A percentile compares a stretch with the other conserved stretches of the same genome.
Evolutionary conservation across 371 early-diverging fungal species (phyloP).

Genomic region (Funneliformis caledonium): DNA sequence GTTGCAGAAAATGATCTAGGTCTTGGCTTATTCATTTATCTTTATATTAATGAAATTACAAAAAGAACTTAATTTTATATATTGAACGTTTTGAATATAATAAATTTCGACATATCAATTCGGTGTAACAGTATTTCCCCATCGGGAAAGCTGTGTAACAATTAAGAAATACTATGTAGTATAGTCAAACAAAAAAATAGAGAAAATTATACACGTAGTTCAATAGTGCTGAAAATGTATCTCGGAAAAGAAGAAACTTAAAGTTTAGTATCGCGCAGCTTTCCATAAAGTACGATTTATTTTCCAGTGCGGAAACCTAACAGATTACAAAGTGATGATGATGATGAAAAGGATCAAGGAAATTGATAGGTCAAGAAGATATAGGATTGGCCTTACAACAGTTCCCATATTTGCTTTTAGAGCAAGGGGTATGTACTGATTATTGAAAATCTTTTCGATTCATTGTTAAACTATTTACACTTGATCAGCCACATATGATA

Average conservation of each 20-base stretch:
- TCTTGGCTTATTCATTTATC: not conserved
- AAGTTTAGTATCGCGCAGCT: constrained; percentile 24
- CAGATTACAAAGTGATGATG: constrained; percentile 8
- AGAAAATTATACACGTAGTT: constrained; percentile 9
- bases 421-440: not conserved
- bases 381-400: constrained; percentile 14
- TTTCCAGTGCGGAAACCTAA: constrained; percentile 27
- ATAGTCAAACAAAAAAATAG: constrained; percentile 2
- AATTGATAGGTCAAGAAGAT: constrained; percentile 21
- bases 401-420: constrained; percentile 20
- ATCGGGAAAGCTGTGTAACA: no score
- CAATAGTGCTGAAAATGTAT: not conserved
- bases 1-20: not conserved
- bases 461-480: constrained; percentile 21
- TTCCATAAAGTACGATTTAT: constrained; percentile 23
- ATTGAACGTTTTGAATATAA: no score
- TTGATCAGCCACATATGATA: no score
- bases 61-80: no score
- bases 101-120: no score
- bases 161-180: no score
- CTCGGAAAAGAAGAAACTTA: not conserved
- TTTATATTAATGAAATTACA: no score
- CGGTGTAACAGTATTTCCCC: no score
- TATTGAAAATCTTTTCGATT: not conserved
- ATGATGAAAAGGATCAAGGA: constrained; percentile 1